phyloP scores from a whole-genome alignment of 306 rosid genomes.

The Quercus dentata region DNA sequence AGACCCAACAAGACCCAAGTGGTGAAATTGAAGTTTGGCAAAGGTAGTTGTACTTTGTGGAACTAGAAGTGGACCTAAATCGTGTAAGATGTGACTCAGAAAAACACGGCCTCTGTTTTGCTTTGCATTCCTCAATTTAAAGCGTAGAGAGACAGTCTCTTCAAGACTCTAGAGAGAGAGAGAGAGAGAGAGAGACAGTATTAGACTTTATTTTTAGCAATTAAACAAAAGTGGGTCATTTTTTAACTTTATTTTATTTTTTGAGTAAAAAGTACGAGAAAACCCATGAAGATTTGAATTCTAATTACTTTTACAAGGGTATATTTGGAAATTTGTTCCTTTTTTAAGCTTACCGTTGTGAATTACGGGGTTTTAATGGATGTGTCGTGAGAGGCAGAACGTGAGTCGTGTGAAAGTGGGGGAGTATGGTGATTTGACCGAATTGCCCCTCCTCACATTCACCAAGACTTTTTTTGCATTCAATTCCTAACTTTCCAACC shows the following conservation, averaged over 20 bases:
- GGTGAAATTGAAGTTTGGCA: constrained; percentile 5
- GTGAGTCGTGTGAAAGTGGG: not conserved
- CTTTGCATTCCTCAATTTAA: constrained; percentile 18
- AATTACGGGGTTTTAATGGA: not conserved
- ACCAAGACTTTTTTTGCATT: not conserved
- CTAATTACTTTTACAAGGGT: not conserved
- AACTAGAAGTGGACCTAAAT: constrained; percentile 34
- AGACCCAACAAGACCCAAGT: constrained; percentile 17
- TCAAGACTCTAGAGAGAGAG: not conserved
- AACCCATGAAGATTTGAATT: not conserved
- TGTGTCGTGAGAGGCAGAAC: not conserved
- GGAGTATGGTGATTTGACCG: not conserved
- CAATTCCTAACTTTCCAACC: not conserved
- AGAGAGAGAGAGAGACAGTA: not conserved
- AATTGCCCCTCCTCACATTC: not conserved
- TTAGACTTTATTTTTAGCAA: constrained; percentile 8
- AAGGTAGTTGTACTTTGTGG: constrained; percentile 1
- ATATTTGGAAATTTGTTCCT: not conserved
- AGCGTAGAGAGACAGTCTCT: not conserved
- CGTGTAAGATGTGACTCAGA: constrained; percentile 53
- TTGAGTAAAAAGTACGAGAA: constrained; percentile 1
- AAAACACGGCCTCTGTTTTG: constrained; percentile 21
- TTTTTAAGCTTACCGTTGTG: not conserved
- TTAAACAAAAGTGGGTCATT: constrained; percentile 20
- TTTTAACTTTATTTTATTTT: not conserved